These are phyloP conservation scores for Cenococcum geophilum DNA, from an alignment of 495 filamentous ascomycete genomes.

Conservation along the genomic window DNA sequence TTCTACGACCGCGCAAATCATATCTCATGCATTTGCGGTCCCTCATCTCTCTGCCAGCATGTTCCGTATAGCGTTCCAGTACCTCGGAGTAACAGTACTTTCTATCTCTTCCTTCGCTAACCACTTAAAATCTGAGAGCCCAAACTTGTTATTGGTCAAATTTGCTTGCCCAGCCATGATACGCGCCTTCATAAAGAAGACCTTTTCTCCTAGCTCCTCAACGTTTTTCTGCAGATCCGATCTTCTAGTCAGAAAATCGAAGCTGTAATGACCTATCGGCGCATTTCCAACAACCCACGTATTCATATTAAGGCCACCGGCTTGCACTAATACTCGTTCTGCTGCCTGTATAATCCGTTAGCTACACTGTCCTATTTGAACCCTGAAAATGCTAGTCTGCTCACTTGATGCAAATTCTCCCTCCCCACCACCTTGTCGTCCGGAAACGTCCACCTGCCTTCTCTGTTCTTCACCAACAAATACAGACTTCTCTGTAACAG, in stretches of 20 bases:
- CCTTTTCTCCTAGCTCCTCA: constrained; percentile 58
- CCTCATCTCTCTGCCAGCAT: constrained; percentile 67
- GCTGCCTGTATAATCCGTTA: constrained; percentile 57
- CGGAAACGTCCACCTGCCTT: constrained; percentile 75
- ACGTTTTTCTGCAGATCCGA: constrained; percentile 37
- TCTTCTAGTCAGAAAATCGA: constrained; percentile 41
- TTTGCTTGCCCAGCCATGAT: constrained; percentile 97
- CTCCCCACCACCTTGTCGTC: constrained; percentile 54
- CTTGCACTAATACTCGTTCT: constrained; percentile 63
- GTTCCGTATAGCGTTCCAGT: constrained; percentile 68
- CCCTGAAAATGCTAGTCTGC: constrained; percentile 30
- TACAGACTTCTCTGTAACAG: constrained; percentile 75
- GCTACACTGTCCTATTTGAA: neutral
- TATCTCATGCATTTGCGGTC: neutral
- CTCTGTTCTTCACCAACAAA: constrained; percentile 65
- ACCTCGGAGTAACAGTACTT: constrained; percentile 52
- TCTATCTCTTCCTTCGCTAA: constrained; percentile 80
- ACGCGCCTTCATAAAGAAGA: constrained; percentile 89
- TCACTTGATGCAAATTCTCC: constrained; percentile 76
- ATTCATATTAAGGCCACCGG: constrained; percentile 93
- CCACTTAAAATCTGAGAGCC: constrained; percentile 83
- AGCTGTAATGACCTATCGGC: constrained; percentile 73
- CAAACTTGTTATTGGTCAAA: constrained; percentile 62
- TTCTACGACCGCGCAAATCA: neutral
- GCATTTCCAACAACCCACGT: constrained; percentile 94